Conservation (phyloP, 2,329 filamentous ascomycete species). For the Xenosphaeropsis pyriputrescens region DNA sequence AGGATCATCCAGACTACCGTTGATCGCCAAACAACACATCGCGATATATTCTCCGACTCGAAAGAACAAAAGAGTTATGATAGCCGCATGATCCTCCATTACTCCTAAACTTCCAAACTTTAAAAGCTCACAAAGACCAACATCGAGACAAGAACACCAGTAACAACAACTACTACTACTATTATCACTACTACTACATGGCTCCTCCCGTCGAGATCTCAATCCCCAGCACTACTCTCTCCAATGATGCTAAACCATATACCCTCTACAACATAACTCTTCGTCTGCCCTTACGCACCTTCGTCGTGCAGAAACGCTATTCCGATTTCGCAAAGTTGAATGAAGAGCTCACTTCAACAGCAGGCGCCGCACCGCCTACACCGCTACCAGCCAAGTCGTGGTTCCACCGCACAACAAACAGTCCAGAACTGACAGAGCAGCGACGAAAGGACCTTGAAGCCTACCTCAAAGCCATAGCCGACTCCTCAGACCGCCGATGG, state of each 20-base stretch:
- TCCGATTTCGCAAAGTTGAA: conserved; percentile 64
- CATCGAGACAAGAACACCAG: no score
- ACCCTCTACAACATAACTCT: conserved; percentile 70
- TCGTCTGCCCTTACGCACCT: conserved; percentile 61
- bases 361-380: conserved; percentile 48
- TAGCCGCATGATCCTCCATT: neutral
- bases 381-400: conserved; percentile 61
- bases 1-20: no score
- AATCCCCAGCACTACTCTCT: conserved; percentile 48
- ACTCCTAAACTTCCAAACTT: neutral
- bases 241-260: conserved; percentile 40
- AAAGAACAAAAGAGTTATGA: no score
- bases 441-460: conserved; percentile 54
- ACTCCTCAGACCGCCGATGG: conserved; percentile 62
- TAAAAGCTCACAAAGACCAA: no score
- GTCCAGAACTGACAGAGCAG: conserved; percentile 53
- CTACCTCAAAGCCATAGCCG: conserved; percentile 60
- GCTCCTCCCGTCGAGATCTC: conserved; percentile 52
- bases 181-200: conserved; percentile 30
- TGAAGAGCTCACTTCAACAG: conserved; percentile 39
- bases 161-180: no score
- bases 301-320: conserved; percentile 68
- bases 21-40: no score
- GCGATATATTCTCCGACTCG: no score
- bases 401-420: conserved; percentile 59